Base-by-base conservation (phyloP, 1,139 yeast species). In the Yarrowia galli region DNA sequence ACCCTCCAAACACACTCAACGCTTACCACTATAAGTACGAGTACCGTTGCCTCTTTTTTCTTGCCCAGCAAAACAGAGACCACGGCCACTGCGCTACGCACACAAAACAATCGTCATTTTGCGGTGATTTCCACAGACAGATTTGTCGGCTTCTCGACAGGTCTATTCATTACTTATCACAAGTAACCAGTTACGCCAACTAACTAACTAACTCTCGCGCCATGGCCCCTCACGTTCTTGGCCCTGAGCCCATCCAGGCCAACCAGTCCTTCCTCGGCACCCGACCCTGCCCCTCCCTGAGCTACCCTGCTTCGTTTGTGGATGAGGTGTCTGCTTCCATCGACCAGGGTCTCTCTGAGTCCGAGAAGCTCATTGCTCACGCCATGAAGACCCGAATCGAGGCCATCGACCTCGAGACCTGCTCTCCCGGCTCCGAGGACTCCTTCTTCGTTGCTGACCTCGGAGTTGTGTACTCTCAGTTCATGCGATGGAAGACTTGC, bases 371-470 rank as follows among this genome's bases (percentile, higher is more conserved):
- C 67, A 72, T 75, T 64, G 73, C 72, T 12, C 68, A 72, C 15
- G 74, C 74, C 45, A 69, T 75, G 65, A 71, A 71, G 48, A 68
- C 71, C 67, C 71, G 71, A 42, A 69, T 78, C 68, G 75, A 74
- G 66, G 69, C 74, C 46, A 81, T 89, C 72, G 87, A 90, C 77
- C 82, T 81, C 71, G 87, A 85, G 68, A 79, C 81, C 61, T 90
- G 96, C 78, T 86, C 80, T 36, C 85, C 95, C 7, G 96, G 92
- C 68, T 93, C 87, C 48, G 96, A 91, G 76, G 90, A 90, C 75
- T 87, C 98, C 15, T 93, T 95, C 77, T 93, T 89, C 75, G 92
- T 95, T 56, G 92, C 96, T 72, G 97, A 95, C 79, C 78, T 92
- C 70, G 92, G 91, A 36, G 88, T 89, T 74, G 84, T 95, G 48